Percentiles rank a stretch among this genome's conserved stretches.
These are phyloP conservation scores for Magnusiomyces tetraspermus DNA, from an alignment of 1,139 yeast species.

Conservation along the genomic window DNA sequence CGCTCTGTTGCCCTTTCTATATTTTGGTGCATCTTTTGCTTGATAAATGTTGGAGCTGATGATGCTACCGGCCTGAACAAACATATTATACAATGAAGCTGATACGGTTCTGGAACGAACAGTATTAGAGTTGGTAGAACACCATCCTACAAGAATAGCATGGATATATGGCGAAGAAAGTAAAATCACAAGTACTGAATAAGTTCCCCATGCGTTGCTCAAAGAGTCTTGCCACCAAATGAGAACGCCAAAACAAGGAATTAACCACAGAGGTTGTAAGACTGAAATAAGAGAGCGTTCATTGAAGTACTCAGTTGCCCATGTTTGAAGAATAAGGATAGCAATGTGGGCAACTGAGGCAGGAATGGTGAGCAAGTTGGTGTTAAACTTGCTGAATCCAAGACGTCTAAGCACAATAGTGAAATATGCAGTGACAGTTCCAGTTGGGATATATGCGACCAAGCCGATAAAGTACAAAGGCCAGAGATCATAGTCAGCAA, in stretches of 20 bases:
- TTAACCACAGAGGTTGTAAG: constrained; percentile 30
- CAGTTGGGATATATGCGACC: constrained; percentile 35
- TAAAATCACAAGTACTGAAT: constrained; percentile 37
- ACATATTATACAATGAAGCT: constrained; percentile 54
- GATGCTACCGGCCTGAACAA: constrained; percentile 48
- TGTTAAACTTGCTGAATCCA: constrained; percentile 48
- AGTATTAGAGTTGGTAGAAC: constrained; percentile 51
- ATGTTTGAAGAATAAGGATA: constrained; percentile 28
- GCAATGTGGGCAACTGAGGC: constrained; percentile 36
- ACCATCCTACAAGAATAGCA: constrained; percentile 52
- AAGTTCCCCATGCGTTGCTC: constrained; percentile 43
- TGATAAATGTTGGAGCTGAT: constrained; percentile 48
- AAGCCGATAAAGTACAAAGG: constrained; percentile 47
- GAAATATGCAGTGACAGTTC: constrained; percentile 40
- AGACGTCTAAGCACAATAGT: constrained; percentile 42
- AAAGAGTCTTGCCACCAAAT: constrained; percentile 44
- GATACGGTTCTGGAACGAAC: constrained; percentile 52
- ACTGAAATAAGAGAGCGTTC: constrained; percentile 28
- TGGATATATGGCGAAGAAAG: constrained; percentile 40
- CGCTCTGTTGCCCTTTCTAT: constrained; percentile 45
- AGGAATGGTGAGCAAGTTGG: constrained; percentile 49
- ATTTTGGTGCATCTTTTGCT: constrained; percentile 47
- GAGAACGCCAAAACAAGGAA: constrained; percentile 37
- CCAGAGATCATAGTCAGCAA: constrained; percentile 47
- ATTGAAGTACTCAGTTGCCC: constrained; percentile 41